These are phyloP conservation scores for Tolypocladium cylindrosporum DNA, from an alignment of 2,329 filamentous ascomycete species.

Conservation along the genomic window DNA sequence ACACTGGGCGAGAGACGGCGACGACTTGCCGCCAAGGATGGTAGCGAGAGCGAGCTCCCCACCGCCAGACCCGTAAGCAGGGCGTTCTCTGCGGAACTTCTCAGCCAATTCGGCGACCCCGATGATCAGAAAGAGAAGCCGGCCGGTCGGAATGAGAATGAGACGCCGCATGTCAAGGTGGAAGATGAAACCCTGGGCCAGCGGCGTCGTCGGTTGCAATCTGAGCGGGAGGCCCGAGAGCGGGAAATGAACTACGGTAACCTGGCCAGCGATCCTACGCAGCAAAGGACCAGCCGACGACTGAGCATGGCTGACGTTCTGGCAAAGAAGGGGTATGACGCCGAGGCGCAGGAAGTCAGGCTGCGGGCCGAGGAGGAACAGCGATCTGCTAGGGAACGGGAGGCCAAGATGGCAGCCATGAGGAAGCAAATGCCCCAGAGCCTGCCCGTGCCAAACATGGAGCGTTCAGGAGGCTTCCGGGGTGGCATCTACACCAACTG, in stretches of 20 bases:
- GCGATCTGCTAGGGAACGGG: slow-evolving; percentile 29
- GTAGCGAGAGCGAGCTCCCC: slow-evolving; percentile 33
- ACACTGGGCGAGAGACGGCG: slow-evolving; percentile 57
- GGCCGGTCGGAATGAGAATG: slow-evolving; percentile 27
- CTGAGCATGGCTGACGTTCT: slow-evolving; percentile 53
- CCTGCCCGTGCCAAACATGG: slow-evolving; percentile 19
- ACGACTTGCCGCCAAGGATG: slow-evolving; percentile 51
- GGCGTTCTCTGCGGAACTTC: slow-evolving; percentile 59
- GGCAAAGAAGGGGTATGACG: slow-evolving; percentile 27
- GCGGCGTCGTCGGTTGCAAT: slow-evolving; percentile 62
- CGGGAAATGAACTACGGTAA: slow-evolving; percentile 36
- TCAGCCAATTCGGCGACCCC: slow-evolving; percentile 51
- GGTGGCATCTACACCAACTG: slow-evolving; percentile 47
- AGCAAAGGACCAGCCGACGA: slow-evolving; percentile 15
- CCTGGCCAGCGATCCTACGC: slow-evolving; percentile 7
- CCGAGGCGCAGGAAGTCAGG: slow-evolving; percentile 30
- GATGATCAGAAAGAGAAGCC: slow-evolving; percentile 27
- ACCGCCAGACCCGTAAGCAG: slow-evolving; percentile 49
- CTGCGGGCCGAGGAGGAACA: slow-evolving; percentile 26
- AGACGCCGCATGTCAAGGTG: slow-evolving; percentile 18
- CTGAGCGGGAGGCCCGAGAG: slow-evolving; percentile 54
- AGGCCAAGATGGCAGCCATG: slow-evolving; percentile 38
- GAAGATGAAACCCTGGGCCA: slow-evolving; percentile 75
- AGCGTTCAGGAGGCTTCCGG: slow-evolving; percentile 34
- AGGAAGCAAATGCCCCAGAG: slow-evolving; percentile 38